Base-by-base conservation (phyloP, 805 yeast genomes). In the Metschnikowia arizonensis region DNA sequence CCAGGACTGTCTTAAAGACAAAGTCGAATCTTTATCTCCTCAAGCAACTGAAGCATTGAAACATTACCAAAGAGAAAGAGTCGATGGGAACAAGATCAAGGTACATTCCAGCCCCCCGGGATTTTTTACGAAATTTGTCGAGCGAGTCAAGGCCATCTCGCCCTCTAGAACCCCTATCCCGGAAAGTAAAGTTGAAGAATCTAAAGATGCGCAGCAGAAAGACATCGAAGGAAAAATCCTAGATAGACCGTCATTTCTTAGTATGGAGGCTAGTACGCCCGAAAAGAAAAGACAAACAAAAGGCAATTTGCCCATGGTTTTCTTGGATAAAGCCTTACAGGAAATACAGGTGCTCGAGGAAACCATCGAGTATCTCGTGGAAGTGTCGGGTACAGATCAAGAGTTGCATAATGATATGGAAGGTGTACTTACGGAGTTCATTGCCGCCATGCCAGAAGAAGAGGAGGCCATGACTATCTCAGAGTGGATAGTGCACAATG, bases 381-480 rank as follows among this genome's bases (percentile, higher is more conserved):
- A 57, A 18, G 50, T 72, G n/a, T 54, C 70, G 2, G 57, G 64
- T 7, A 63, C 73, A 0, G 60, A 60, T 7, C 69, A 68, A 49
- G 69, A 71, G 33, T 62, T 82, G 14, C 72, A 76, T 50, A 79
- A 82, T 50, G 95, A 85, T 57, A 59, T 69, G 33, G 87, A 82
- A 47, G 89, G 91, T 1, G 75, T 76, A 24, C 62, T 85, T 18
- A 78, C 86, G 0, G 69, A 70, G 40, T 85, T 85, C 55, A 78
- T 84, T 5, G 72, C 81, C 1, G 79, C 79, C 34, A 80, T 85
- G 79, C 90, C 91, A 0, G 79, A 76, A 25, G 77, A 76, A 21
- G 89, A 85, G 56, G 68, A 85, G 53, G 70, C 77, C 10, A 79
- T 83, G 83, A 78, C 85, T 0, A 76, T 88, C n/a, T 71, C 73